Conservation (phyloP, 1,139 yeast genomes). For the Yamadazyma trypodendri region DNA sequence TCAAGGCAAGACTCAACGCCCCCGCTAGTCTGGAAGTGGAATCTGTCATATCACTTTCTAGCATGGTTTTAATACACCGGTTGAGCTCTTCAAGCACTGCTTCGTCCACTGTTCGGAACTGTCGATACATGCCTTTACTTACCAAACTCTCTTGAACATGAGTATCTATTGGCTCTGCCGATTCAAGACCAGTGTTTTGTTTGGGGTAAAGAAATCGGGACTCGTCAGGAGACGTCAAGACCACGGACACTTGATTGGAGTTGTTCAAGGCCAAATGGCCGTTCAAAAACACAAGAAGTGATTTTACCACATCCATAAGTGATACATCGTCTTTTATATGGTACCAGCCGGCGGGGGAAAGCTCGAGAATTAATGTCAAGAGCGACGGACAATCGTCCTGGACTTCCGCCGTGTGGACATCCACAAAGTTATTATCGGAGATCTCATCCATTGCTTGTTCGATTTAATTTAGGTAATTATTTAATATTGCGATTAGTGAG, state of each 20-base stretch:
- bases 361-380: slow-evolving; percentile 74
- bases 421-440: slow-evolving; percentile 63
- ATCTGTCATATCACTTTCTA: slow-evolving; percentile 19
- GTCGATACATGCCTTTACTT: slow-evolving; percentile 68
- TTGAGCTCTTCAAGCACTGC: slow-evolving; percentile 65
- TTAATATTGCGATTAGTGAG: not conserved
- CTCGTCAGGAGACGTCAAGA: slow-evolving; percentile 73
- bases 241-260: slow-evolving; percentile 79
- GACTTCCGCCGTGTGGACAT: slow-evolving; percentile 31
- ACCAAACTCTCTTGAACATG: slow-evolving; percentile 17
- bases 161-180: too few relatives aligned
- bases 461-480: not conserved
- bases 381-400: slow-evolving; percentile 73
- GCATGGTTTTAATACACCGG: slow-evolving; percentile 37
- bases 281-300: slow-evolving; percentile 70
- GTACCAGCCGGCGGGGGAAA: slow-evolving; percentile 78
- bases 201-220: slow-evolving; percentile 74
- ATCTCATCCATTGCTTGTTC: slow-evolving; percentile 62
- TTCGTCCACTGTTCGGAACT: slow-evolving; percentile 80
- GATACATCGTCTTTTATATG: slow-evolving; percentile 44
- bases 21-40: slow-evolving; percentile 59
- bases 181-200: not conserved
- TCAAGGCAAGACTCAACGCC: slow-evolving; percentile 72
- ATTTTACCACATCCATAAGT: slow-evolving; percentile 55
- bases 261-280: slow-evolving; percentile 86